Evolutionary conservation across 176 grass and related monocot species (phyloP), one percentile per base, ranked within the genome.

Genomic region (Echinochloa phyllopogon): DNA sequence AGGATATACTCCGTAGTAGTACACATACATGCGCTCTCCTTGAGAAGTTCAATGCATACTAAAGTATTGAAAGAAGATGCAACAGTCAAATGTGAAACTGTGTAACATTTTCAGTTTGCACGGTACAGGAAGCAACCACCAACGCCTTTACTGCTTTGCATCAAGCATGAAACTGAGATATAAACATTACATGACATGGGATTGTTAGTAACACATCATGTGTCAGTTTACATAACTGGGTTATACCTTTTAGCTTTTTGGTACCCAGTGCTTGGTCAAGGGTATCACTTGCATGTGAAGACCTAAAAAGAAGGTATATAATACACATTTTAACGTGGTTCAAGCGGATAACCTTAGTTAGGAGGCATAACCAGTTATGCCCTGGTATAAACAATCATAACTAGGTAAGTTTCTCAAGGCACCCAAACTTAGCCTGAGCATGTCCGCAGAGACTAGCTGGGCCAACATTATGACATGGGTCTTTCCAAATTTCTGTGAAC

Each of bases 241-340:
- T 29, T 37, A 79, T 18, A 62, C 15, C 39, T 69, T 69, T 71
- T 69, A 78, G 63, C 20, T 51, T 77, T 78, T 61, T 86, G 29
- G 53, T 27, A 12, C 44, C 42, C 21, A 60, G 42, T 86, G 66
- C 37, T 50, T 80, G 43, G 56, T 72, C 76, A 86, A 86, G 79
- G 79, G 11, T 64, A 55, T 20, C 73, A 83, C 27, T 24, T 74
- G 36, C 73, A 83, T 76, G 64, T 72, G 72, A 88, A 78, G 44
- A 44, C 24, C 45, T 20, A 77, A 78, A 69, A 78, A 66, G 52
- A 77, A 75, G 27, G 1, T 72, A 57, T 10, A 79, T 20, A 65
- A 14, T 17, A 70, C 56, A 65, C 56, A 65, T 27, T 67, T 88
- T 78, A 88, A 63, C 65, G 72, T 38, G 76, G 47, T 82, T 88